phyloP scores from a whole-genome alignment of 257 asterid species.

The Petunia axillaris region DNA sequence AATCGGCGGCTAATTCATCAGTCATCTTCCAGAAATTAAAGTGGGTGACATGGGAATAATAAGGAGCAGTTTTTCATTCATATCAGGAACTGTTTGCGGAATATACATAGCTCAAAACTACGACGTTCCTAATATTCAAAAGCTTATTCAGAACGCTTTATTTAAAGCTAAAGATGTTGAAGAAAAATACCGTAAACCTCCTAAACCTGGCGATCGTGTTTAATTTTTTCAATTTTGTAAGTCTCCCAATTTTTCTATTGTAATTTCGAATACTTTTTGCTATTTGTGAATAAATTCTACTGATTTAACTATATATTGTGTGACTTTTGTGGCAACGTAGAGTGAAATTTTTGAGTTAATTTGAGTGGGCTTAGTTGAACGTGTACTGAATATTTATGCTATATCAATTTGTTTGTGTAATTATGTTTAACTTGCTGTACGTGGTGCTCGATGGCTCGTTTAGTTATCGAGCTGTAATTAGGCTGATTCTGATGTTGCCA shows the following conservation, averaged over 20 bases:
- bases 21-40: no score
- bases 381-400: background rate
- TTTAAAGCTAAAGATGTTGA: slow-evolving; percentile 54
- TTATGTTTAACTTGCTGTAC: background rate
- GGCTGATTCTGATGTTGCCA: background rate
- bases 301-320: background rate
- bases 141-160: slow-evolving; percentile 41
- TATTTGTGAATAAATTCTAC: background rate
- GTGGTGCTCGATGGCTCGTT: background rate
- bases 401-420: background rate
- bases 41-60: slow-evolving; percentile 40
- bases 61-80: slow-evolving; percentile 31
- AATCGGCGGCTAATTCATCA: no score
- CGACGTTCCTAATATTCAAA: slow-evolving; percentile 52
- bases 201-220: slow-evolving; percentile 50
- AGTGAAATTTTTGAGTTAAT: background rate
- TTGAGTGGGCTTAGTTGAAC: background rate
- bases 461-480: background rate
- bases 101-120: slow-evolving; percentile 64
- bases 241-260: background rate
- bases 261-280: background rate
- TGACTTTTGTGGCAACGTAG: background rate
- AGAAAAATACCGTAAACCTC: slow-evolving; percentile 64
- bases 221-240: slow-evolving; percentile 12
- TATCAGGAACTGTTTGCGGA: slow-evolving; percentile 48